Base-by-base conservation (phyloP, 441 rosid genomes). In the Croton setiger region DNA sequence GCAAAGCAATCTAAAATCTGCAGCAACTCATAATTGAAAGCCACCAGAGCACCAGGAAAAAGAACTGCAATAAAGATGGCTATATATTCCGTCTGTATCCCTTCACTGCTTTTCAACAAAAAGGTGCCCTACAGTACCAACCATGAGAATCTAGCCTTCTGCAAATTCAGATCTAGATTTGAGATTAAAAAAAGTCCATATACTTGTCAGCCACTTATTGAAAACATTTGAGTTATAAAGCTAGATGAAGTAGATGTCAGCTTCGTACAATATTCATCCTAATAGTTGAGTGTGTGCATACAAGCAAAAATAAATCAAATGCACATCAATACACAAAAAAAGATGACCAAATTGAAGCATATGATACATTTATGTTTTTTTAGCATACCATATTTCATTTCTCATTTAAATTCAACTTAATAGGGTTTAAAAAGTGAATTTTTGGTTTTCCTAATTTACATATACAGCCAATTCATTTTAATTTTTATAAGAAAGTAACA, bases 11-110 rank as follows among this genome's bases (percentile, higher is more conserved):
- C 88, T 70, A 89, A 77, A 27, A 84, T 82, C 44, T 82, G 84
- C 59, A 90, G 83, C 76, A 80, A 64, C 63, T 92, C 90, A 27
- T 81, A 47, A 75, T 85, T 81, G 58, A 94, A 88, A 77, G 99
- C 97, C 61, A 88, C 96, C 49, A 90, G 83, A 60, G 97, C 99
- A 37, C 99, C 96, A 1, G 99, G 98, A 68, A 92, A 94, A 18
- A 92, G 54, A 78, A 84, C 69, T 14, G 99, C 97, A 31, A 91
- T 23, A 73, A 89, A 90, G 68, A 94, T 66, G 37, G 97, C 96
- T 72, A 94, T 74, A 79, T 88, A 88, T 71, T 91, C 97, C 78
- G 78, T 77, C 76, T 80, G 89, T 71, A 94, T 76, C 55, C 96
- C 96, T 82, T 90, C 98, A 78, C 98, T 91, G 96, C 84, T 79